Conservation (phyloP, 192 early-diverging fungal species). For the Coemansia sp. region DNA sequence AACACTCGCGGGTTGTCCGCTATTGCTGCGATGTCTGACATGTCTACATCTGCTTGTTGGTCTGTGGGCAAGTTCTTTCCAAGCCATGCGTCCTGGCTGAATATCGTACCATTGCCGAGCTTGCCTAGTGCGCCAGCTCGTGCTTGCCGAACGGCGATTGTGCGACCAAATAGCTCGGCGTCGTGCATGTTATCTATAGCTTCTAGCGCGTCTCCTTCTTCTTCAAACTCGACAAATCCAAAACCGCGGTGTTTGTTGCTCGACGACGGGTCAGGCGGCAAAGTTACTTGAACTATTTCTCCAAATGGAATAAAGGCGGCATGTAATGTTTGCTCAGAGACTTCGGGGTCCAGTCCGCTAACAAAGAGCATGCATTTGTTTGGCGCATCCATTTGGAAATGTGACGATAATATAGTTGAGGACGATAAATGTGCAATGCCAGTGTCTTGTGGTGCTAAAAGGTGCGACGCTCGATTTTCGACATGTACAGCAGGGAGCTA, state of each 20-base stretch:
- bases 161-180: slow-evolving; percentile 84
- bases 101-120: slow-evolving; percentile 7
- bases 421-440: neutral
- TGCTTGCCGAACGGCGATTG: slow-evolving; percentile 86
- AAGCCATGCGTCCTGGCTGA: slow-evolving; percentile 32
- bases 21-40: neutral
- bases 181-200: slow-evolving; percentile 96
- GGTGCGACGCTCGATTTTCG: no score
- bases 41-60: neutral
- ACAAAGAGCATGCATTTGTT: slow-evolving; percentile 50
- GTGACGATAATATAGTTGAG: neutral
- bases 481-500: no score
- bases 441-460: no score
- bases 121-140: slow-evolving; percentile 51
- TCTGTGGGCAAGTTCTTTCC: slow-evolving; percentile 15
- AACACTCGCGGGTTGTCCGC: slow-evolving; percentile 24
- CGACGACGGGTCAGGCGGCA: slow-evolving; percentile 81
- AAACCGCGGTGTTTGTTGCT: slow-evolving; percentile 88
- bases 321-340: slow-evolving; percentile 75
- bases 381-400: slow-evolving; percentile 20
- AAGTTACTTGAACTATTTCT: slow-evolving; percentile 83
- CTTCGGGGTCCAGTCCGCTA: slow-evolving; percentile 78
- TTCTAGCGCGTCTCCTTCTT: slow-evolving; percentile 73
- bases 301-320: slow-evolving; percentile 97
- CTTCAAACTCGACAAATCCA: slow-evolving; percentile 94